These are phyloP conservation scores for Trichoderma hamatum DNA, from an alignment of 2,329 filamentous ascomycete species.

Conservation along the genomic window DNA sequence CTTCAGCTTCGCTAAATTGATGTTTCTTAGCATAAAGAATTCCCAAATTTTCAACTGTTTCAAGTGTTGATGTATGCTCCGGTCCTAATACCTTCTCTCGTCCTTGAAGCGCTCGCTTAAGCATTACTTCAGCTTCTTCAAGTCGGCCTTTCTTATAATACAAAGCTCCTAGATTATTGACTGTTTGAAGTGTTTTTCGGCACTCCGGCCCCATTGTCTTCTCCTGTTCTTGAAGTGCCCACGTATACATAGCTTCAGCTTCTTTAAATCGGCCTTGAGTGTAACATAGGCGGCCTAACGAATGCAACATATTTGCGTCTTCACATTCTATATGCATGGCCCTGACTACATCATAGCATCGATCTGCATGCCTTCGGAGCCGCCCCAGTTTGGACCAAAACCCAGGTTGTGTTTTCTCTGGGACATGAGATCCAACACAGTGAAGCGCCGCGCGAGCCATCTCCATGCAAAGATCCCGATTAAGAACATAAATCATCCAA, in stretches of 20 bases:
- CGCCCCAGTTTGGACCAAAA: not conserved
- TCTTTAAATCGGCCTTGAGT: constrained; percentile 28
- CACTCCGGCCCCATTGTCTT: not conserved
- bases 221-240: not conserved
- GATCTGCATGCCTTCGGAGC: not conserved
- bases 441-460: not conserved
- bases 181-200: not conserved
- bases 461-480: not conserved
- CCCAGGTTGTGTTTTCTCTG: not conserved
- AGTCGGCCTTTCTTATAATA: not conserved
- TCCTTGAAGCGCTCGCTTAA: not conserved
- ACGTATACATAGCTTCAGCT: not conserved
- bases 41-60: not conserved
- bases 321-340: not conserved
- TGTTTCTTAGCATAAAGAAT: not conserved
- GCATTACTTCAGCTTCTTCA: not conserved
- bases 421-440: not conserved
- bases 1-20: too few species aligned
- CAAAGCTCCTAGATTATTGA: not conserved
- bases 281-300: not conserved
- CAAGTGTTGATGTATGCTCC: not conserved
- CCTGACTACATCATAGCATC: not conserved
- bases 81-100: not conserved
- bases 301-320: not conserved
- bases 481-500: not conserved